Evolutionary conservation across 345 rosid species (phyloP).

Genomic region (Cardamine resedifolia): DNA sequence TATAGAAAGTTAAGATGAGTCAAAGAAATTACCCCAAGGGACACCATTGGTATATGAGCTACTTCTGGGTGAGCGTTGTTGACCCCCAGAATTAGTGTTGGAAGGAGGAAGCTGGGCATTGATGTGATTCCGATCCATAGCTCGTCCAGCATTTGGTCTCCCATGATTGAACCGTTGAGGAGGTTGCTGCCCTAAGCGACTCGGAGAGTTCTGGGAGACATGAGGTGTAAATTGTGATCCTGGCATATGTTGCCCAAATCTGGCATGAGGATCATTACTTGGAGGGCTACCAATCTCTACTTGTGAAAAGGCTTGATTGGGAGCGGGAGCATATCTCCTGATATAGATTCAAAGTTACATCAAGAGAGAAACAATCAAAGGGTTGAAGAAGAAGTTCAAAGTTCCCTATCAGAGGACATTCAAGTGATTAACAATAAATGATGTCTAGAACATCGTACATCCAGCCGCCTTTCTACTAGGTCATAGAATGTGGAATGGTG

Average conservation of each 20-base stretch:
- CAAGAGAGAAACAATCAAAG: background rate
- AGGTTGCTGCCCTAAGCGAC: slow-evolving; percentile 91
- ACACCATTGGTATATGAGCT: slow-evolving; percentile 63
- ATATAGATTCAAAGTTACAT: slow-evolving; percentile 22
- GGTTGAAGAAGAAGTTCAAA: background rate
- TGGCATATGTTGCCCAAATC: slow-evolving; percentile 53
- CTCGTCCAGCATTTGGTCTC: slow-evolving; percentile 52
- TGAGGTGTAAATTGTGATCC: slow-evolving; percentile 48
- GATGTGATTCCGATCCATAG: slow-evolving; percentile 67
- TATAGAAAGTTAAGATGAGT: background rate
- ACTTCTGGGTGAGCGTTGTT: slow-evolving; percentile 80
- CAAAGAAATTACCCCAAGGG: slow-evolving; percentile 76
- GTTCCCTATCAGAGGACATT: slow-evolving; percentile 5
- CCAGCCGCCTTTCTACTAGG: slow-evolving; percentile 6
- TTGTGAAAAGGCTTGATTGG: slow-evolving; percentile 57
- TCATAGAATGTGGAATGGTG: background rate
- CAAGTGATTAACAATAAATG: slow-evolving; percentile 1
- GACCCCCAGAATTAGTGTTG: slow-evolving; percentile 57
- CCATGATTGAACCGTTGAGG: slow-evolving; percentile 55
- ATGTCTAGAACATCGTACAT: slow-evolving; percentile 8
- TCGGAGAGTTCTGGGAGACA: slow-evolving; percentile 68
- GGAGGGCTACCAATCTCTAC: slow-evolving; percentile 73
- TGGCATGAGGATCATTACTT: slow-evolving; percentile 58
- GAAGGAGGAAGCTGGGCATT: slow-evolving; percentile 70
- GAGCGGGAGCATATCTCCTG: slow-evolving; percentile 73